phyloP scores from a whole-genome alignment of 2,329 filamentous ascomycete species.

The Blastomyces gilchristii region DNA sequence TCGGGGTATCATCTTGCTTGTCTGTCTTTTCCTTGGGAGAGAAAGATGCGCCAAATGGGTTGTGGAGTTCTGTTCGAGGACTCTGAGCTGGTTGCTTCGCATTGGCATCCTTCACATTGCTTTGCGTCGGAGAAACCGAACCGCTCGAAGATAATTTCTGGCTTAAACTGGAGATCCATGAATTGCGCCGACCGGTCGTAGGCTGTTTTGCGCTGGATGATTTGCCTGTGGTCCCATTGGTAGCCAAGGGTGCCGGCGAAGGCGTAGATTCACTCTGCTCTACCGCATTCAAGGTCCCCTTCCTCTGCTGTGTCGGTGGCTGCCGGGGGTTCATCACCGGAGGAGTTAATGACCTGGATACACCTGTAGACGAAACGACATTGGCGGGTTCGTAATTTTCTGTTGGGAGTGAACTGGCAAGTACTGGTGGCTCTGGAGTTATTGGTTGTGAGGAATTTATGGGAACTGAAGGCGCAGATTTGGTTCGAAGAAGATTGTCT shows the following conservation, averaged over 20 bases:
- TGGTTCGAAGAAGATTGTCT: slow-evolving; percentile 30
- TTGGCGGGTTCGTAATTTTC: neutral
- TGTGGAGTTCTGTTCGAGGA: slow-evolving; percentile 27
- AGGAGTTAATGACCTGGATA: neutral
- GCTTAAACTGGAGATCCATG: slow-evolving; percentile 89
- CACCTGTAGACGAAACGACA: neutral
- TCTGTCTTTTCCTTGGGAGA: slow-evolving; percentile 36
- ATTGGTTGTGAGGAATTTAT: neutral
- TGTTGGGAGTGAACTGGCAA: slow-evolving; percentile 3
- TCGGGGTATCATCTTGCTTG: slow-evolving; percentile 28
- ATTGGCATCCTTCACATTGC: slow-evolving; percentile 24
- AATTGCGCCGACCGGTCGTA: slow-evolving; percentile 51
- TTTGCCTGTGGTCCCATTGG: slow-evolving; percentile 1
- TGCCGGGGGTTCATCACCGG: neutral
- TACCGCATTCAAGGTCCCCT: neutral
- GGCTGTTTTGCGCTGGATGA: slow-evolving; percentile 8
- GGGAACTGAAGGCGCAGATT: slow-evolving; percentile 25
- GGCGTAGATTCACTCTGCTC: neutral
- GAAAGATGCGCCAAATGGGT: slow-evolving; percentile 37
- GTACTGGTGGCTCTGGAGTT: neutral
- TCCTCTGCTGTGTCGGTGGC: slow-evolving; percentile 8
- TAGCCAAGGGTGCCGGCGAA: neutral
- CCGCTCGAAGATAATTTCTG: slow-evolving; percentile 68
- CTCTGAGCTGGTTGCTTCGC: slow-evolving; percentile 23
- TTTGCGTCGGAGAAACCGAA: slow-evolving; percentile 32